phyloP scores from a whole-genome alignment of 2,329 filamentous ascomycete species.

The Rhynchosporium graminicola region DNA sequence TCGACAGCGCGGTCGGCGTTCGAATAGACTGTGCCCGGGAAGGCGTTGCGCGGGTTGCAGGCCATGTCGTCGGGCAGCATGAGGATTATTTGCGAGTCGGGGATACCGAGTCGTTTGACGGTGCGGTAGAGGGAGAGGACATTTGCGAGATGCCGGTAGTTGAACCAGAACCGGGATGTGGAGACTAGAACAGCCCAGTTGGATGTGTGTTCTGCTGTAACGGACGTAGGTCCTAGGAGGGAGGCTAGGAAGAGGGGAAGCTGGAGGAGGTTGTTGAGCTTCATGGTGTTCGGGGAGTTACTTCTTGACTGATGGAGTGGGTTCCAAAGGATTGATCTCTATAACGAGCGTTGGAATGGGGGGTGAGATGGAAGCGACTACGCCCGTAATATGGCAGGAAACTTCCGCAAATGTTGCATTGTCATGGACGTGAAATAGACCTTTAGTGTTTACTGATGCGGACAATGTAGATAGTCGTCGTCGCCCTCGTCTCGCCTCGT shows the following conservation, averaged over 20 bases:
- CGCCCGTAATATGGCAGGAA: constrained; percentile 1
- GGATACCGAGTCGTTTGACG: constrained; percentile 95
- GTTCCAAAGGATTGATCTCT: not conserved
- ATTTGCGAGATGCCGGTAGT: constrained; percentile 97
- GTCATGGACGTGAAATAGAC: not conserved
- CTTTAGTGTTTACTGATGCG: not conserved
- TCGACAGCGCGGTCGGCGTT: constrained; percentile 95
- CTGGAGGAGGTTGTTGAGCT: constrained; percentile 46
- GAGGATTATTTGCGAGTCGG: constrained; percentile 97
- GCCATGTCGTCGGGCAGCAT: constrained; percentile 99
- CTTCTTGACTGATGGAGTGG: constrained; percentile 1
- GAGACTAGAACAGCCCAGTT: constrained; percentile 99
- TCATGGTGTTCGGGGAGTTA: constrained; percentile 46
- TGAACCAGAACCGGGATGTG: constrained; percentile 99
- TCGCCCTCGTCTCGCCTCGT: not conserved
- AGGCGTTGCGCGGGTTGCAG: constrained; percentile 97
- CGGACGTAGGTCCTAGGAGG: constrained; percentile 46
- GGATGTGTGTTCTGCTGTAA: constrained; percentile 78
- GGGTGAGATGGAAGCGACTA: not conserved
- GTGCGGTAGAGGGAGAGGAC: constrained; percentile 96
- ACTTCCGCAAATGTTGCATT: not conserved
- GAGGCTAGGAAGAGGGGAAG: constrained; percentile 50
- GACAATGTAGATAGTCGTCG: not conserved
- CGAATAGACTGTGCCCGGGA: constrained; percentile 97
- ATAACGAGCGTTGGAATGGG: not conserved